Percentiles rank a stretch among this genome's conserved stretches.
These are phyloP conservation scores for Acanthamoeba royreba DNA, from an alignment of 208 protist species.

Conservation along the genomic window DNA sequence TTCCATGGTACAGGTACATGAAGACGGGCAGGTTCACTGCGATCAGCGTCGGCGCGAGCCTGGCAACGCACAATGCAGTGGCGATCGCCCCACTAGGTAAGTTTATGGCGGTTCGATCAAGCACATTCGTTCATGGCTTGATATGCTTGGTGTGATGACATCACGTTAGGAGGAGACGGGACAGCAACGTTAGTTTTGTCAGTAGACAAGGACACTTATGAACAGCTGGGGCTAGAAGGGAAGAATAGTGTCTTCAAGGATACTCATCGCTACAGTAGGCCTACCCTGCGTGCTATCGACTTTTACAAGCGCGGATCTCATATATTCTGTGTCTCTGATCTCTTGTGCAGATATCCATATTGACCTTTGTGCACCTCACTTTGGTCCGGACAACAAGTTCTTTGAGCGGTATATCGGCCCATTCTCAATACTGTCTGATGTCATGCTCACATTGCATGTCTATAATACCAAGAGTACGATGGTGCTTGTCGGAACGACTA, in stretches of 20 bases:
- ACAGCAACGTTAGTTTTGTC: neutral
- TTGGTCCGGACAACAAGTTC: conserved; percentile 3
- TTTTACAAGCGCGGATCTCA: neutral
- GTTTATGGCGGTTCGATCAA: neutral
- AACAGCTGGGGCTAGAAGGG: conserved; percentile 17
- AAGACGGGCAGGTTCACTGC: neutral
- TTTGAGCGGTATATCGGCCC: neutral
- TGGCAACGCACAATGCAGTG: conserved; percentile 6
- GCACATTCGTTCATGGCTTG: neutral
- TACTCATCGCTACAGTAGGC: neutral
- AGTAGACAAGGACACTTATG: conserved; percentile 46
- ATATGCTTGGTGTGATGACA: neutral
- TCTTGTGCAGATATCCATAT: neutral
- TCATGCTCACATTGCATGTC: too few species aligned
- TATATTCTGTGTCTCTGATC: neutral
- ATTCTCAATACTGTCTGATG: too few species aligned
- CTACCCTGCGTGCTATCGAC: neutral
- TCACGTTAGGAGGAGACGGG: neutral
- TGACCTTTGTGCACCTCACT: neutral
- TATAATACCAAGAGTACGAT: neutral
- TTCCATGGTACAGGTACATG: neutral
- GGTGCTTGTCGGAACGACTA: neutral
- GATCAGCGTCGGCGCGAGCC: neutral
- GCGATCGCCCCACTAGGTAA: neutral
- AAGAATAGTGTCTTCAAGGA: neutral